Conservation (phyloP, 106 monocot genomes). For the Chionographis japonica region DNA sequence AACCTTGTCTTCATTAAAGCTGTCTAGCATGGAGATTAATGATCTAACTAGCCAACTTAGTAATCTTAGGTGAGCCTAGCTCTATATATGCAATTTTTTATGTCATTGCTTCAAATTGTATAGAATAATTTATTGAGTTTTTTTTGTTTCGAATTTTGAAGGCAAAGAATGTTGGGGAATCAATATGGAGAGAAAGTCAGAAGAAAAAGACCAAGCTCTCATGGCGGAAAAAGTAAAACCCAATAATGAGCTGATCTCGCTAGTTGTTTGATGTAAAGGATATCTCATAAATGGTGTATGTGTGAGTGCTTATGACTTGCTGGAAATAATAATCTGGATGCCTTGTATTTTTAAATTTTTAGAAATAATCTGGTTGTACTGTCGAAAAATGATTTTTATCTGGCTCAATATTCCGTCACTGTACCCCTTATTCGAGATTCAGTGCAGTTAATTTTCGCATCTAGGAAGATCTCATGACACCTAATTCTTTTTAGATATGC, state of each 20-base stretch:
- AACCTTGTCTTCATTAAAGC: slow-evolving; percentile 42
- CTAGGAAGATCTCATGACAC: no score
- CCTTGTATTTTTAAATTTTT: no score
- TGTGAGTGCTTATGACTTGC: no score
- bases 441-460: no score
- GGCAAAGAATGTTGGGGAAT: slow-evolving; percentile 27
- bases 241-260: slow-evolving; percentile 12
- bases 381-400: no score
- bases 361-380: no score
- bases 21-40: slow-evolving; percentile 40
- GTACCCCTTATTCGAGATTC: no score
- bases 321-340: no score
- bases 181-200: slow-evolving; percentile 11
- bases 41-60: slow-evolving; percentile 36
- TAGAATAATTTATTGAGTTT: not conserved
- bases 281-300: no score
- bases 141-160: slow-evolving; percentile 11
- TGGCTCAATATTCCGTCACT: no score
- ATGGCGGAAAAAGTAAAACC: slow-evolving; percentile 10
- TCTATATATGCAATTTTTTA: not conserved
- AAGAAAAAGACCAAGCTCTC: slow-evolving; percentile 12
- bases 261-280: not conserved
- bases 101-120: not conserved
- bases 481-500: no score
- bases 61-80: slow-evolving; percentile 26